Evolutionary conservation across 1,139 yeast genomes (phyloP).

Genomic region (Geotrichum cucujoidarum): DNA sequence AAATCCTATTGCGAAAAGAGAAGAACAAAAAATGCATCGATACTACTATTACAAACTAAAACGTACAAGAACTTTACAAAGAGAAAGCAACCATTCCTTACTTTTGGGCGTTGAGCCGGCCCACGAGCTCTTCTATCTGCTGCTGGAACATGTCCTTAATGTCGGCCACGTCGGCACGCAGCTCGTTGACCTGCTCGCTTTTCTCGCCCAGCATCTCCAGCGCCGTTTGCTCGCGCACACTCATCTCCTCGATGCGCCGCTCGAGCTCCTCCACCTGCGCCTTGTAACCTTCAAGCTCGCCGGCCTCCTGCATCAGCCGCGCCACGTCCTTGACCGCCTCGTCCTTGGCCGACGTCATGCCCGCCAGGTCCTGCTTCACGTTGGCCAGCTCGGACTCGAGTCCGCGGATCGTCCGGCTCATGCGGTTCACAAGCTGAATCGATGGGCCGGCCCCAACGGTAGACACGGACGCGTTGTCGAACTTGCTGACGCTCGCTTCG

Average conservation of each 20-base stretch:
- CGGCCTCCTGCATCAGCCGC: slow-evolving; percentile 52
- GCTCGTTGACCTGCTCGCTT: slow-evolving; percentile 77
- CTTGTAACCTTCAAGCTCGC: slow-evolving; percentile 41
- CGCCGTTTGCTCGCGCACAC: slow-evolving; percentile 49
- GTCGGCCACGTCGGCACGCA: slow-evolving; percentile 83
- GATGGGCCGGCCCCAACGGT: slow-evolving; percentile 37
- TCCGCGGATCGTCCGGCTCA: slow-evolving; percentile 70
- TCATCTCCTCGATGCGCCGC: slow-evolving; percentile 38
- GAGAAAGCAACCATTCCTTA: background rate
- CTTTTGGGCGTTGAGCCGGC: slow-evolving; percentile 41
- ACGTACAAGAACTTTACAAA: background rate
- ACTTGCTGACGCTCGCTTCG: slow-evolving; percentile 20
- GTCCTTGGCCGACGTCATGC: slow-evolving; percentile 55
- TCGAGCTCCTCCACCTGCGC: slow-evolving; percentile 40
- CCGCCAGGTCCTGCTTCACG: slow-evolving; percentile 57
- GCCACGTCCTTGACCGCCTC: slow-evolving; percentile 64
- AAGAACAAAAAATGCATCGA: background rate
- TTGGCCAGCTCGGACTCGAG: slow-evolving; percentile 72
- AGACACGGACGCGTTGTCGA: slow-evolving; percentile 27
- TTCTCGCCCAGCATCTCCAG: slow-evolving; percentile 82
- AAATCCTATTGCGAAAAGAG: too few species aligned
- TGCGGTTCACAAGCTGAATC: slow-evolving; percentile 63
- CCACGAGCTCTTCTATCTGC: slow-evolving; percentile 84
- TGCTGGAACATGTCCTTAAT: slow-evolving; percentile 72
- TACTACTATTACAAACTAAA: background rate